phyloP scores from a whole-genome alignment of 352 stramenopile genomes.

The Phytophthora agathidicida region DNA sequence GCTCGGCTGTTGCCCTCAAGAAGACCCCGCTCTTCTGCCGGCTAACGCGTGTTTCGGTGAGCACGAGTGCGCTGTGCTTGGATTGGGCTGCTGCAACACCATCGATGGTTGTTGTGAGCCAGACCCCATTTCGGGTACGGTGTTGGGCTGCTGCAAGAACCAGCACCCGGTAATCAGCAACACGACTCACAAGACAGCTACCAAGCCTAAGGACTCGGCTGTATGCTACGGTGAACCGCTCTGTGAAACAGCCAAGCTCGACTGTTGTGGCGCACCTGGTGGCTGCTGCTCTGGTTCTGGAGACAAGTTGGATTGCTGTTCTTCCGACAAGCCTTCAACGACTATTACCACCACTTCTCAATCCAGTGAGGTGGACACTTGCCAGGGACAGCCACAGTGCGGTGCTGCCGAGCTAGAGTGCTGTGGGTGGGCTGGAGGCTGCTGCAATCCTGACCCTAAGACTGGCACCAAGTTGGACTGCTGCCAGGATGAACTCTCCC shows the following conservation, averaged over 20 bases:
- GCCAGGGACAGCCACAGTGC: constrained; percentile 49
- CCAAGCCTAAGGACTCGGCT: constrained; percentile 19
- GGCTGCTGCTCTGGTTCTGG: constrained; percentile 54
- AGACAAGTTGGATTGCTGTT: constrained; percentile 52
- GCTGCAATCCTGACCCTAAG: constrained; percentile 44
- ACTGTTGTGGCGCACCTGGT: constrained; percentile 48
- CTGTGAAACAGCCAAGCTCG: constrained; percentile 45
- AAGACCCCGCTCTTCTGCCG: constrained; percentile 44
- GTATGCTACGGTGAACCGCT: constrained; percentile 49
- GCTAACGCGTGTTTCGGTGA: constrained; percentile 71
- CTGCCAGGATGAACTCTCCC: constrained; percentile 30
- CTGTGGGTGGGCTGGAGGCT: constrained; percentile 46
- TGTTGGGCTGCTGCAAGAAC: constrained; percentile 75
- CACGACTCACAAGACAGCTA: constrained; percentile 34
- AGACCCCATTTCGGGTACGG: constrained; percentile 45
- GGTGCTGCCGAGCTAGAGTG: constrained; percentile 51
- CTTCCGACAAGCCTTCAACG: constrained; percentile 3
- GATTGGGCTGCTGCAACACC: constrained; percentile 69
- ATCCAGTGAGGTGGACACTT: constrained; percentile 20
- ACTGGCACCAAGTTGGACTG: constrained; percentile 44
- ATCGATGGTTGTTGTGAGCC: constrained; percentile 75
- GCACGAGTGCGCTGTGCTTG: constrained; percentile 60
- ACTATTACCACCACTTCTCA: constrained; percentile 8
- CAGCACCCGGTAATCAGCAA: constrained; percentile 40
- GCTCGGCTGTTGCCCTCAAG: constrained; percentile 66